These are phyloP conservation scores for Gremmenia infestans DNA, from an alignment of 2,329 filamentous ascomycete genomes.

Conservation along the genomic window DNA sequence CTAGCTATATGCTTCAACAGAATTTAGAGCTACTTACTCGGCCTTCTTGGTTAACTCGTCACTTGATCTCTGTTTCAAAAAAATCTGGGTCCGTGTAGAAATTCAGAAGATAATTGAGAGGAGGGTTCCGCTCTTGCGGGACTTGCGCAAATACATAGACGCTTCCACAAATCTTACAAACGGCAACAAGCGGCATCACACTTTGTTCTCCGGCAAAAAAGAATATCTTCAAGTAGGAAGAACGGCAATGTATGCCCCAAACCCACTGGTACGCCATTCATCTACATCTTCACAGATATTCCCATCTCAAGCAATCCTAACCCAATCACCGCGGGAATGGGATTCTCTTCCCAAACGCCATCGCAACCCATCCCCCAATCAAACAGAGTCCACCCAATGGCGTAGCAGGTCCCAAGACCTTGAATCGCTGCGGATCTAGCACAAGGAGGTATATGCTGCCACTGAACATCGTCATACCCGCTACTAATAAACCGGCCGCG, in stretches of 20 bases:
- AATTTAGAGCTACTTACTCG: too few relatives aligned
- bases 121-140: too few relatives aligned
- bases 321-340: conserved; percentile 30
- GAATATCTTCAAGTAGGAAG: too few relatives aligned
- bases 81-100: too few relatives aligned
- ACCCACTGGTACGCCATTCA: not conserved
- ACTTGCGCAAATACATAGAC: too few relatives aligned
- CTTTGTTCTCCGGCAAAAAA: too few relatives aligned
- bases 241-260: not conserved
- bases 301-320: not conserved
- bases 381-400: conserved; percentile 59
- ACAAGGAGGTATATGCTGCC: conserved; percentile 61
- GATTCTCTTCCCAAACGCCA: conserved; percentile 30
- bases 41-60: too few relatives aligned
- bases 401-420: conserved; percentile 57
- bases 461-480: conserved; percentile 63
- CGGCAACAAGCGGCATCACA: too few relatives aligned
- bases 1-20: too few relatives aligned
- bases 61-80: too few relatives aligned
- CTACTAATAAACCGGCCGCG: conserved; percentile 54
- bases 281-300: not conserved
- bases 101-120: too few relatives aligned
- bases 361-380: conserved; percentile 50
- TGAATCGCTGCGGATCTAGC: conserved; percentile 56
- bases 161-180: too few relatives aligned